A percentile compares a stretch with the other conserved stretches of the same genome.
phyloP scores from a whole-genome alignment of 106 monocot genomes.

The Allium fistulosum region DNA sequence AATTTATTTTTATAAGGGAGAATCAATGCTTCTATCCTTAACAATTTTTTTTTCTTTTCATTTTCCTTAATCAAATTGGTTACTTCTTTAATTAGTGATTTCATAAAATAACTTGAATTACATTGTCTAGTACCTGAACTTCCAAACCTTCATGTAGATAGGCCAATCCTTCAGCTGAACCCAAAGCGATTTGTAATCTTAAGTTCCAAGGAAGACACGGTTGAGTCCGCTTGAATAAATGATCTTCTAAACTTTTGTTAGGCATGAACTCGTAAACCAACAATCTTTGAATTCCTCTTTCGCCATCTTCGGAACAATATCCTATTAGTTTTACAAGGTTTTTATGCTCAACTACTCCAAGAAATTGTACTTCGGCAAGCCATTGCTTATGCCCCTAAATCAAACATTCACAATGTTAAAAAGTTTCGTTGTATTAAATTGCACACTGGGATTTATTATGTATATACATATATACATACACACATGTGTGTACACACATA shows the following conservation, averaged over 20 bases:
- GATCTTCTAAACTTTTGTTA: slow-evolving; percentile 17
- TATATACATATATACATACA: no score
- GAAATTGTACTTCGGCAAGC: slow-evolving; percentile 17
- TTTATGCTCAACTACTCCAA: slow-evolving; percentile 11
- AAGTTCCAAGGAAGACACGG: slow-evolving; percentile 15
- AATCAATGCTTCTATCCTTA: no score
- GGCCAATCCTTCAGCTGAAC: slow-evolving; percentile 18
- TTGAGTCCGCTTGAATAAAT: slow-evolving; percentile 9
- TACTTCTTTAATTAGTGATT: no score
- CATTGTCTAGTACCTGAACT: slow-evolving; percentile 10
- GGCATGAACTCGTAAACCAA: slow-evolving; percentile 20
- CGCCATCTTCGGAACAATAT: slow-evolving; percentile 14
- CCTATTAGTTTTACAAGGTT: slow-evolving; percentile 16
- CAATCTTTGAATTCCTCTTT: slow-evolving; percentile 9
- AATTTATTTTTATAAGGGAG: no score
- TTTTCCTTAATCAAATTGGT: no score
- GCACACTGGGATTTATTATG: neutral
- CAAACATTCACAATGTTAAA: neutral
- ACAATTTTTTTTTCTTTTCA: no score
- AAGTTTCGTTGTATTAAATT: neutral
- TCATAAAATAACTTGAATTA: no score
- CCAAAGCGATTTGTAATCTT: slow-evolving; percentile 15
- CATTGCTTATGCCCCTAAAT: slow-evolving; percentile 20
- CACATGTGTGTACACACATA: no score
- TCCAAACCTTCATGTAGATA: slow-evolving; percentile 16